phyloP scores from a whole-genome alignment of 192 early-diverging fungal species.

The Umbelopsis sp. region DNA sequence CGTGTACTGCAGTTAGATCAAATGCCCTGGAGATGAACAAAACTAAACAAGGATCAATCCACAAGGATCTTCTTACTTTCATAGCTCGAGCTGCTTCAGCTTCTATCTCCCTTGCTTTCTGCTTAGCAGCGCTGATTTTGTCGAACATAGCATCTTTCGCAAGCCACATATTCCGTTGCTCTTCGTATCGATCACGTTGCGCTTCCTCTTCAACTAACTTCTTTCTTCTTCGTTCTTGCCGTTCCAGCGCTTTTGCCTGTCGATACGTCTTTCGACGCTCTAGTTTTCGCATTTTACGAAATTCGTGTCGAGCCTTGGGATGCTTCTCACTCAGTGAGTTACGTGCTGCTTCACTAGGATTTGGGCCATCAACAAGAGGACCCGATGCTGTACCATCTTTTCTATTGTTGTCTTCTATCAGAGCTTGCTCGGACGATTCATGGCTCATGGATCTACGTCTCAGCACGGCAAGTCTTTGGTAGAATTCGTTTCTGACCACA shows the following conservation, averaged over 20 bases:
- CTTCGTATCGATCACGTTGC: neutral
- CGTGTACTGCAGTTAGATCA: neutral
- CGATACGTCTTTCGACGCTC: neutral
- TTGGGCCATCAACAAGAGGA: no score
- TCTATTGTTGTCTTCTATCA: neutral
- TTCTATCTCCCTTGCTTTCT: constrained; percentile 2
- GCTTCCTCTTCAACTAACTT: neutral
- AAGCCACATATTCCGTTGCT: constrained; percentile 3
- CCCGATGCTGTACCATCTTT: no score
- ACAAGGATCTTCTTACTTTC: neutral
- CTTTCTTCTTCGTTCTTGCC: neutral
- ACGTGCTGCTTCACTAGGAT: no score
- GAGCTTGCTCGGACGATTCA: neutral
- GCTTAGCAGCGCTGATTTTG: constrained; percentile 9
- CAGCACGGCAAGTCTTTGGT: no score
- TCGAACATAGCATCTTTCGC: constrained; percentile 14
- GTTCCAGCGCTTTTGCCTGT: neutral
- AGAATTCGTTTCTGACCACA: no score
- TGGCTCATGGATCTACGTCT: neutral
- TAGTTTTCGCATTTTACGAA: constrained; percentile 5
- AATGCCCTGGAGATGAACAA: neutral
- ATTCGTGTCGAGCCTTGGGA: neutral
- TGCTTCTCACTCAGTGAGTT: neutral
- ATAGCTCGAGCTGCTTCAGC: neutral
- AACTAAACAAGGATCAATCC: neutral